Evolutionary conservation across 139 green algal genomes (phyloP), one percentile per base, ranked within the genome.

Genomic region (Spirogloea muscicola): DNA sequence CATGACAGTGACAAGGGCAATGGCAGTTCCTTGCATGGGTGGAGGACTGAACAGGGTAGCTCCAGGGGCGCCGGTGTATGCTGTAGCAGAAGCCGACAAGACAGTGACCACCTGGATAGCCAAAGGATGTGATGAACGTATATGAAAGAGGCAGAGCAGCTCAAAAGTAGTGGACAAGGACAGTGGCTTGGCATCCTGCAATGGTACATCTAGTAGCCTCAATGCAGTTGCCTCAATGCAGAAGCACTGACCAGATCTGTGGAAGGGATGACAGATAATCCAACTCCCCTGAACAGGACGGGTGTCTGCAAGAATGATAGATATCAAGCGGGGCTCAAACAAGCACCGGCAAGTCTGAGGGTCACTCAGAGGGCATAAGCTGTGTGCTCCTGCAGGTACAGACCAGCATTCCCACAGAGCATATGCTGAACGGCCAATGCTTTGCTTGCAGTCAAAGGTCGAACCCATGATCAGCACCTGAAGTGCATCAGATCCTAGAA

Each of bases 1-100:
- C 70, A 82, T 82, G n/a, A 78, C 52, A 3, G 80, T 82, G 43
- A 91, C 79, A 1, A 93, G 77, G 10, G 82, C 63, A n/a, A 86
- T 43, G 9, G 60, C 48, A 0, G 34, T 55, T 4, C 88, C 88
- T 0, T 70, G 81, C 38, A 90, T 57, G 36, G 86, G 71, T 5
- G 67, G 16, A 6, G 37, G n/a, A 40, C 51, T 63, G n/a, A 40
- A 70, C 10, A 73, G 21, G 5, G 13, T 27, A 5, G 59, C 59
- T 16, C 25, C 39, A 40, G 76, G 76, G 49, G 40, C 33, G 7
- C 33, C 58, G 27, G 75, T 40, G 58, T 68, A 82, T 5, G 75
- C 68, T 9, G 68, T 40, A 18, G 42, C 10, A 31, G 75, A 80
- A 18, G 69, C 75, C 7, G 75, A 63, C 31, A 82, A 44, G 16